Evolutionary conservation across 2,329 filamentous ascomycete species (phyloP), one percentile per base, ranked within the genome.

Genomic region (Colletotrichum incanum): DNA sequence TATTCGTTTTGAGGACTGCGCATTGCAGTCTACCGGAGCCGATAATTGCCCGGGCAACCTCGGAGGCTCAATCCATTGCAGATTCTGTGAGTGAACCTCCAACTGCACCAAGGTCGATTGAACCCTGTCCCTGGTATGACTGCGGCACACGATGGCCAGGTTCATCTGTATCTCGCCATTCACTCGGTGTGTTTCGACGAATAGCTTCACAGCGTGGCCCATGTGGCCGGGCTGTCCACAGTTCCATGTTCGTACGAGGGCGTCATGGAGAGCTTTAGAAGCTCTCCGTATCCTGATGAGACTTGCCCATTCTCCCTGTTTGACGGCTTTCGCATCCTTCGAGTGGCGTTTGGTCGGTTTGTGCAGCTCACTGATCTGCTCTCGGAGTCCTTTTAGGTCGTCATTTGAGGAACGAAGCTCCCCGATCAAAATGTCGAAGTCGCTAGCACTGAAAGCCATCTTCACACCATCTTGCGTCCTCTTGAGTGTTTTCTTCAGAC

Each of bases 181-280:
- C 6, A 62, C 50, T 37, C 31, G 26, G 16, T 63, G 39, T 1
- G 71, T 45, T 18, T 73, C 66, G 12, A 73, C 49, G 41, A 73
- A 73, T 7, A 73, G 50, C 28, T 73, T 70, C 16, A 73, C 41
- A 7, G 50, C 34, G 47, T 73, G 71, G 7, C 52, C 43, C 8
- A 59, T 31, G 43, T 73, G 71, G 8, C 43, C 59, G 1, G 50
- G 55, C 1, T 73, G 45, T 2, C 31, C 43, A 39, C 71, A 73
- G 2, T 58, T 66, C 71, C 71, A 73, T 1, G 58, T 41, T 4
- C 34, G 47, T 2, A 60, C n/a, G 0, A 73, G 71, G 1, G 55
- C 58, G 1, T 65, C 71, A 34, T 73, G 37, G 1, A 73, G 58
- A 11, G 66, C 55, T 26, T 56, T 71, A 1, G 71, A 69, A 2